Conservation (phyloP, 257 asterid genomes). For the Capsicum rhomboideum region DNA sequence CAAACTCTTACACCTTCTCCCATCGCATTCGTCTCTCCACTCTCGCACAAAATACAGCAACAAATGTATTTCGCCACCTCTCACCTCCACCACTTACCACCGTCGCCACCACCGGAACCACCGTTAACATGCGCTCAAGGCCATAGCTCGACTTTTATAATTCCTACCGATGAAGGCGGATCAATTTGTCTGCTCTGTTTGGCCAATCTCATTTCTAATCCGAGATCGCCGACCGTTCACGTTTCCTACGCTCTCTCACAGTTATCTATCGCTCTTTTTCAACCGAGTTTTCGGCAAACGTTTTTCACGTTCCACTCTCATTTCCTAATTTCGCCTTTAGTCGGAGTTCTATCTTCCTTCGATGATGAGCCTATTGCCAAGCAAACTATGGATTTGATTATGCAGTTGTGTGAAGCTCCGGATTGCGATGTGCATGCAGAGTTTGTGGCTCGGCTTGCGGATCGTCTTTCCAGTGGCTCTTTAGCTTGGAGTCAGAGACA, state of each 20-base stretch:
- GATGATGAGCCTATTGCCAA: conserved; percentile 67
- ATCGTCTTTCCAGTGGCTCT: conserved; percentile 48
- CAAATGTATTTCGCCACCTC: conserved; percentile 32
- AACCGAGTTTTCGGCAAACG: conserved; percentile 54
- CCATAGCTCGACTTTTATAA: conserved; percentile 60
- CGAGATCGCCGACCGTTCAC: conserved; percentile 73
- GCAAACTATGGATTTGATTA: conserved; percentile 60
- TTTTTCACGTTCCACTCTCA: conserved; percentile 65
- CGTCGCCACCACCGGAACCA: conserved; percentile 18
- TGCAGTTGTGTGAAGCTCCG: conserved; percentile 38
- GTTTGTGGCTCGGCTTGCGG: conserved; percentile 63
- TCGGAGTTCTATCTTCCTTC: conserved; percentile 43
- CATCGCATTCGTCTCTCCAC: neutral
- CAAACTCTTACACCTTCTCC: neutral
- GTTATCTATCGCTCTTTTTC: conserved; percentile 64
- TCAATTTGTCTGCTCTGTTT: conserved; percentile 80
- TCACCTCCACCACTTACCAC: conserved; percentile 7
- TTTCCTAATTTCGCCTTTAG: conserved; percentile 78
- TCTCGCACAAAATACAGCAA: neutral
- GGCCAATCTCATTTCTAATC: conserved; percentile 64
- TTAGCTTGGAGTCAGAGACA: conserved; percentile 79
- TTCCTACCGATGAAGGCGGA: conserved; percentile 73
- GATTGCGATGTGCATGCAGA: conserved; percentile 44
- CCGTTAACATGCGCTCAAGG: conserved; percentile 49
- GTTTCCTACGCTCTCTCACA: conserved; percentile 91